Conservation (phyloP, 2,329 filamentous ascomycete species). For the Fusarium compactum region DNA sequence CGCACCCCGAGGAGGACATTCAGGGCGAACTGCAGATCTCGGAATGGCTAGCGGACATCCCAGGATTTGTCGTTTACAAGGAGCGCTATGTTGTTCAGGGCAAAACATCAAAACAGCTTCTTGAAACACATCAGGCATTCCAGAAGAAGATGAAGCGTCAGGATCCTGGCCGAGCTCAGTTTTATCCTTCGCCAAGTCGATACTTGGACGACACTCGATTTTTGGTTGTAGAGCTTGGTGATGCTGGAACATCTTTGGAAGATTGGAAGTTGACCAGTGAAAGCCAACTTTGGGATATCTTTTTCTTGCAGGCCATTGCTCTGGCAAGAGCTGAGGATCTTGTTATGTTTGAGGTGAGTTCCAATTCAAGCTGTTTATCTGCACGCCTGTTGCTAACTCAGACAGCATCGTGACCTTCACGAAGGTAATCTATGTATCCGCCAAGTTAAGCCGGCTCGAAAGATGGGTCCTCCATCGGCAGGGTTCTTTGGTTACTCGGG, state of each 20-base stretch:
- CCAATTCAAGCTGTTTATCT: not conserved
- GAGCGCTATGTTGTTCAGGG: slow-evolving; percentile 71
- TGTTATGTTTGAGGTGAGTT: slow-evolving; percentile 69
- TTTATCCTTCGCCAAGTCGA: slow-evolving; percentile 71
- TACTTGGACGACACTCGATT: slow-evolving; percentile 70
- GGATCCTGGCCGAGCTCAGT: slow-evolving; percentile 68
- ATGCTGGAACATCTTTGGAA: slow-evolving; percentile 71
- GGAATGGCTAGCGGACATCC: slow-evolving; percentile 72
- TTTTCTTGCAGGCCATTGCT: slow-evolving; percentile 70
- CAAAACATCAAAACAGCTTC: slow-evolving; percentile 63
- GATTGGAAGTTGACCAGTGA: slow-evolving; percentile 64
- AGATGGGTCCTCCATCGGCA: slow-evolving; percentile 47
- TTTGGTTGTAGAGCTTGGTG: slow-evolving; percentile 72
- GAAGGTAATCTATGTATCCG: slow-evolving; percentile 74
- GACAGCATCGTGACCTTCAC: slow-evolving; percentile 72
- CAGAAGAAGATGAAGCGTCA: slow-evolving; percentile 66
- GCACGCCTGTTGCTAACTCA: slow-evolving; percentile 15
- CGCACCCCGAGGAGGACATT: slow-evolving; percentile 66
- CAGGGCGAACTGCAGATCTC: slow-evolving; percentile 72
- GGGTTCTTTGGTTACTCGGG: slow-evolving; percentile 69
- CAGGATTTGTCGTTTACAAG: slow-evolving; percentile 75
- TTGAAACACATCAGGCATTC: slow-evolving; percentile 71
- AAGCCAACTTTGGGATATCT: slow-evolving; percentile 72
- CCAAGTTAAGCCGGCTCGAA: slow-evolving; percentile 53
- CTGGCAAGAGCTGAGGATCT: slow-evolving; percentile 69